These are phyloP conservation scores for Teratosphaeria epicoccoides DNA, from an alignment of 2,329 filamentous ascomycete genomes.

Conservation along the genomic window DNA sequence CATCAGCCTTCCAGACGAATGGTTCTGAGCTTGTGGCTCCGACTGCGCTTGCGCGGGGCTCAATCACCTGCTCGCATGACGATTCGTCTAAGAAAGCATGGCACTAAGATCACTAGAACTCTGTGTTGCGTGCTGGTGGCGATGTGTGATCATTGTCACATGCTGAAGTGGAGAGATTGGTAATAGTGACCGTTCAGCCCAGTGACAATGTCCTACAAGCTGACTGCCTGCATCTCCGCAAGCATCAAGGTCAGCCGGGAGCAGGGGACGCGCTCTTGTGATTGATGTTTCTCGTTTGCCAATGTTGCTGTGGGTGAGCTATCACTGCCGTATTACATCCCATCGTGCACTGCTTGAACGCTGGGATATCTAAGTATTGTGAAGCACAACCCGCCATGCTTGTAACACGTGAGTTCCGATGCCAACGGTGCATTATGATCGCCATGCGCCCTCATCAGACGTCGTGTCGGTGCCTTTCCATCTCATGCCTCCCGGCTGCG, in stretches of 20 bases:
- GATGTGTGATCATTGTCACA: not conserved
- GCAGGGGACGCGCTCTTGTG: not conserved
- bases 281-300: not conserved
- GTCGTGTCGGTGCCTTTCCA: not conserved
- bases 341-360: not conserved
- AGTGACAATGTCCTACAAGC: no score
- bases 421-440: not conserved
- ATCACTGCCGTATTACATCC: not conserved
- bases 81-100: not conserved
- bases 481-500: not conserved
- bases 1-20: not conserved
- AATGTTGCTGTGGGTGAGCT: not conserved
- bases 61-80: not conserved
- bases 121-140: not conserved
- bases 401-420: not conserved
- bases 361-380: not conserved
- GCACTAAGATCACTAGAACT: no score
- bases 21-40: not conserved
- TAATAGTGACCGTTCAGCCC: not conserved
- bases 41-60: not conserved
- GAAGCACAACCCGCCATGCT: not conserved
- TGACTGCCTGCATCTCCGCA: no score
- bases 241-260: no score
- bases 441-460: not conserved
- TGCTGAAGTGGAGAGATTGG: not conserved